phyloP scores from a whole-genome alignment of 2,329 filamentous ascomycete genomes.

The Ophiostoma angusticollis region DNA sequence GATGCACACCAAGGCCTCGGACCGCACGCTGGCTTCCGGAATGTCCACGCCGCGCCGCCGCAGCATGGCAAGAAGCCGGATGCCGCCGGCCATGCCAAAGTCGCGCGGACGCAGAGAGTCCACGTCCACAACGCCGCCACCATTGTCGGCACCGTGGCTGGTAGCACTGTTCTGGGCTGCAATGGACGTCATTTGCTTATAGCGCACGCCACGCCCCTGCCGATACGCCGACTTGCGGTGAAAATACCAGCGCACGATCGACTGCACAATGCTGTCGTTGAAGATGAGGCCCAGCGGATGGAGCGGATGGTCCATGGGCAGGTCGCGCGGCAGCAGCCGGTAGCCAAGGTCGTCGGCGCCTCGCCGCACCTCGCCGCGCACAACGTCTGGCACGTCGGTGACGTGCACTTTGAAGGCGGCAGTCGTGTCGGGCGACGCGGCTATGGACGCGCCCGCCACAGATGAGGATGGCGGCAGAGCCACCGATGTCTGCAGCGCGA shows the following conservation, averaged over 20 bases:
- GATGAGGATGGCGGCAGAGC: not conserved
- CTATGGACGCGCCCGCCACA: not conserved
- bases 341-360: conserved; percentile 18
- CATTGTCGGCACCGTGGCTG: too few species aligned
- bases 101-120: conserved; percentile 6
- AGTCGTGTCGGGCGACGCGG: conserved; percentile 14
- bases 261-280: conserved; percentile 13
- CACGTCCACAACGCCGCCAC: too few species aligned
- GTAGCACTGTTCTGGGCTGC: too few species aligned
- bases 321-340: conserved; percentile 27
- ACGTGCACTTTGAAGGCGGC: conserved; percentile 32
- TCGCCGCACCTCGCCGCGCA: conserved; percentile 15
- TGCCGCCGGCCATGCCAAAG: conserved; percentile 20
- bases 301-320: conserved; percentile 26
- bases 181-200: not conserved
- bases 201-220: not conserved
- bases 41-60: conserved; percentile 21
- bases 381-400: conserved; percentile 27
- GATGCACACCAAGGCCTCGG: conserved; percentile 20
- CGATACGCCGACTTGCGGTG: conserved; percentile 21
- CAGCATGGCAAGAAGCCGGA: conserved; percentile 23
- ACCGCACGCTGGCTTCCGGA: conserved; percentile 13
- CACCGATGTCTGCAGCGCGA: conserved; percentile 11
- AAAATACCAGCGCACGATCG: conserved; percentile 28
- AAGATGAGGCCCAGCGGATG: conserved; percentile 39